Conservation (phyloP, 805 yeast species). For the Metschnikowia kunwiensis region DNA sequence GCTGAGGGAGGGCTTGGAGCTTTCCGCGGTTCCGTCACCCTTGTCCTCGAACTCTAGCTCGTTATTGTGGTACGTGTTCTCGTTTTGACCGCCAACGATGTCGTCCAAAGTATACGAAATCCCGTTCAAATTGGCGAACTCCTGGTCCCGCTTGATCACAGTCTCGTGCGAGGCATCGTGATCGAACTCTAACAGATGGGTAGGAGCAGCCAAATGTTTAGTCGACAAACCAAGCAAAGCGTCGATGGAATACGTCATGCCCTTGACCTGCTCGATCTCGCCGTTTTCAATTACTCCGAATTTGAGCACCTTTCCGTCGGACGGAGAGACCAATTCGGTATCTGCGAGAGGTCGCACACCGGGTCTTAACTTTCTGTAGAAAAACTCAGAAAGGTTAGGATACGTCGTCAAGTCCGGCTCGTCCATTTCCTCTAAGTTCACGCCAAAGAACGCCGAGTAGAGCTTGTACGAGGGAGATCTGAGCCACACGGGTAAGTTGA, state of each 20-base stretch:
- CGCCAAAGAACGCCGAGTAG: conserved; percentile 82
- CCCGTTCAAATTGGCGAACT: conserved; percentile 77
- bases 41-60: conserved; percentile 53
- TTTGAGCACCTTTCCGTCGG: conserved; percentile 88
- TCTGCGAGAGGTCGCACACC: conserved; percentile 75
- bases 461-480: conserved; percentile 77
- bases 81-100: conserved; percentile 54
- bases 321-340: conserved; percentile 75
- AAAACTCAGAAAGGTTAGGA: conserved; percentile 83
- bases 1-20: conserved; percentile 29
- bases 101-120: conserved; percentile 69
- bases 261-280: conserved; percentile 94
- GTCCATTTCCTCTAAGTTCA: conserved; percentile 80
- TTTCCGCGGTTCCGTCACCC: conserved; percentile 60
- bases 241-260: conserved; percentile 87
- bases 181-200: conserved; percentile 46
- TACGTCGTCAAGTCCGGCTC: conserved; percentile 76
- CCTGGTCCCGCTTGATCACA: conserved; percentile 54
- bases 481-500: conserved; percentile 83
- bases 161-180: conserved; percentile 39
- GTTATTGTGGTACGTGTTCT: conserved; percentile 42
- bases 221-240: conserved; percentile 73
- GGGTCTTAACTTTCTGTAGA: conserved; percentile 76
- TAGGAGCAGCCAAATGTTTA: conserved; percentile 51
- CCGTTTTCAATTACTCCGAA: conserved; percentile 80